Percentiles rank a stretch among this genome's conserved stretches.
Conservation (phyloP, 1,284 basidiomycete species). For the Malassezia nana region DNA sequence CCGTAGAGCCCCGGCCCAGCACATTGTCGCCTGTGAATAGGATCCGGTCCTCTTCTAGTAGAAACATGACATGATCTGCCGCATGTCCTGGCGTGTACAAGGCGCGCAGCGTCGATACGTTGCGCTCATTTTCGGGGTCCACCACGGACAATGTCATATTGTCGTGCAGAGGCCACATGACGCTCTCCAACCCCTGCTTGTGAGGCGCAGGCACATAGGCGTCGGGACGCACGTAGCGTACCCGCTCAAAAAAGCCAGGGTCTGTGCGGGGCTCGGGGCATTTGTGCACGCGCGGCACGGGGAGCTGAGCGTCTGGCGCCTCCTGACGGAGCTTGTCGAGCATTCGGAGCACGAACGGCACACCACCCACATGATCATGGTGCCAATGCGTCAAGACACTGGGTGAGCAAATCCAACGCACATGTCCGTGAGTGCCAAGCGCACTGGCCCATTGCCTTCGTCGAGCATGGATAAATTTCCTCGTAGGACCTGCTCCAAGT, state of each 20-base stretch:
- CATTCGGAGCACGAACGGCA: constrained; percentile 62
- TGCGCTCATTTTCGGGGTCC: constrained; percentile 47
- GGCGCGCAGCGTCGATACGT: constrained; percentile 51
- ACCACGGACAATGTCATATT: constrained; percentile 1
- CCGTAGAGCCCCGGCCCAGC: constrained; percentile 77
- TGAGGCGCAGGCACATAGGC: constrained; percentile 55
- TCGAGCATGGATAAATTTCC: constrained; percentile 23
- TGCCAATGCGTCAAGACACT: constrained; percentile 88
- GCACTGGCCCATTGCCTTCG: constrained; percentile 15
- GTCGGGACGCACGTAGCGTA: constrained; percentile 65
- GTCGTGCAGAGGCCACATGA: constrained; percentile 20
- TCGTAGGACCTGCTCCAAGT: constrained; percentile 58
- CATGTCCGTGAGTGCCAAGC: constrained; percentile 28
- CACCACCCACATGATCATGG: constrained; percentile 70
- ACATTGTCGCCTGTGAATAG: constrained; percentile 75
- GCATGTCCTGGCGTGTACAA: constrained; percentile 87
- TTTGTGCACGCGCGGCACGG: constrained; percentile 51
- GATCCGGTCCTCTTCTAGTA: constrained; percentile 54
- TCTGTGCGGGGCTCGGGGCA: constrained; percentile 38
- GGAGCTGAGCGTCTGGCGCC: constrained; percentile 21
- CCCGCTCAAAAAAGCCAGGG: constrained; percentile 72
- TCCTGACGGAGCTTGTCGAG: constrained; percentile 52
- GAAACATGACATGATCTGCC: constrained; percentile 63
- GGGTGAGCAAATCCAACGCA: constrained; percentile 46
- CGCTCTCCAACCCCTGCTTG: constrained; percentile 20